Evolutionary conservation across 495 filamentous ascomycete genomes (phyloP).

Genomic region (Penicillium silybi): DNA sequence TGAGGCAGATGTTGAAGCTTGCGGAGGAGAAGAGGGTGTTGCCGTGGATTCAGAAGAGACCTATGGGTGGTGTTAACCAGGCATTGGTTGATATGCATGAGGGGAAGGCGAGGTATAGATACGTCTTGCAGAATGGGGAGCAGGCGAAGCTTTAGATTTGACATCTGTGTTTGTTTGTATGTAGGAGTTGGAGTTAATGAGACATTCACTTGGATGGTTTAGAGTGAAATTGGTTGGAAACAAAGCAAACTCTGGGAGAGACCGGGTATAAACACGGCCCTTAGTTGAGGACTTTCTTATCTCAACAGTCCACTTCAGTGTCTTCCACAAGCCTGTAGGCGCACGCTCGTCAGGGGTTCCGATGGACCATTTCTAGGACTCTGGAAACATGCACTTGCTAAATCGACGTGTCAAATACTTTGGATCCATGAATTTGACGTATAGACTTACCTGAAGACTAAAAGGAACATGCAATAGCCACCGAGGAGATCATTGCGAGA

Average conservation of each 20-base stretch:
- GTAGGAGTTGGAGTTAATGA: not conserved
- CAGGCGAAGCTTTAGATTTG: conserved; percentile 28
- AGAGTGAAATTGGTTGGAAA: not conserved
- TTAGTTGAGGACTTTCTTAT: not conserved
- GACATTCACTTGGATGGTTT: not conserved
- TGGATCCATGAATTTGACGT: too few species aligned
- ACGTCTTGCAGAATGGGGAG: conserved; percentile 63
- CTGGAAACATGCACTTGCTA: too few species aligned
- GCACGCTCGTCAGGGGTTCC: not conserved
- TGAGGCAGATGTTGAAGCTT: conserved; percentile 73
- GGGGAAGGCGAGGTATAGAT: conserved; percentile 71
- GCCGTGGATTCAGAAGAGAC: conserved; percentile 67
- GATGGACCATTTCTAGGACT: too few species aligned
- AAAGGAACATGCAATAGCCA: too few species aligned
- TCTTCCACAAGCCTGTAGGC: too few species aligned
- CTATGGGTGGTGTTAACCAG: conserved; percentile 70
- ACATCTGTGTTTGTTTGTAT: not conserved
- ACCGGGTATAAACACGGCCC: not conserved
- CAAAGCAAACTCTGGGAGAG: not conserved
- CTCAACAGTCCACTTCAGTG: not conserved
- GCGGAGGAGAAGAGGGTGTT: conserved; percentile 71
- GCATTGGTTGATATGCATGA: conserved; percentile 64
- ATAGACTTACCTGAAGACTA: too few species aligned
- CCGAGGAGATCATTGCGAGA: too few species aligned
- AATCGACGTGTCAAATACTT: too few species aligned